phyloP scores from a whole-genome alignment of 306 rosid species.

The Cajanus cajan region DNA sequence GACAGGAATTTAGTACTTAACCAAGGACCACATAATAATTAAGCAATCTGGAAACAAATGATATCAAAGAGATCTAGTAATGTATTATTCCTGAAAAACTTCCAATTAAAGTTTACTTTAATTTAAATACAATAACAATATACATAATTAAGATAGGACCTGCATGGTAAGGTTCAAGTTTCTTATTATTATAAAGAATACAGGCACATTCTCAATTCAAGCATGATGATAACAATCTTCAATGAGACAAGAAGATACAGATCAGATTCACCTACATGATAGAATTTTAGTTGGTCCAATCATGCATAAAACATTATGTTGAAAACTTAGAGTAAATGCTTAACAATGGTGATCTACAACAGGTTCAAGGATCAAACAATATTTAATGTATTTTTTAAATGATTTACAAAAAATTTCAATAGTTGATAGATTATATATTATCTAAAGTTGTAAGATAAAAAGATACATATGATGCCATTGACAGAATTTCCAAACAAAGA shows the following conservation, averaged over 20 bases:
- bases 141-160: neutral
- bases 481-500: conserved; percentile 6
- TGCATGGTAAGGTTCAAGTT: neutral
- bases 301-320: neutral
- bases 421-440: neutral
- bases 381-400: neutral
- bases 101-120: neutral
- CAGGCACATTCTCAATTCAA: neutral
- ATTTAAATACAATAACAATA: neutral
- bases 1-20: conserved; percentile 14
- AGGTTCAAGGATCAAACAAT: neutral
- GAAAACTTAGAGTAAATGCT: neutral
- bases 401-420: neutral
- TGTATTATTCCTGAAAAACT: neutral
- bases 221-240: neutral
- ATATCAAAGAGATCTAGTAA: neutral
- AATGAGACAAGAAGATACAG: neutral
- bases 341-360: neutral
- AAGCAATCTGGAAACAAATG: neutral
- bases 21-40: neutral
- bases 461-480: neutral
- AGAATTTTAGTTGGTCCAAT: neutral
- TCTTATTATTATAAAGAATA: neutral
- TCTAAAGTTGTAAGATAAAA: neutral
- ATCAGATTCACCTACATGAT: neutral